Evolutionary conservation across 257 asterid genomes (phyloP).

Genomic region (Handroanthus guayacan): DNA sequence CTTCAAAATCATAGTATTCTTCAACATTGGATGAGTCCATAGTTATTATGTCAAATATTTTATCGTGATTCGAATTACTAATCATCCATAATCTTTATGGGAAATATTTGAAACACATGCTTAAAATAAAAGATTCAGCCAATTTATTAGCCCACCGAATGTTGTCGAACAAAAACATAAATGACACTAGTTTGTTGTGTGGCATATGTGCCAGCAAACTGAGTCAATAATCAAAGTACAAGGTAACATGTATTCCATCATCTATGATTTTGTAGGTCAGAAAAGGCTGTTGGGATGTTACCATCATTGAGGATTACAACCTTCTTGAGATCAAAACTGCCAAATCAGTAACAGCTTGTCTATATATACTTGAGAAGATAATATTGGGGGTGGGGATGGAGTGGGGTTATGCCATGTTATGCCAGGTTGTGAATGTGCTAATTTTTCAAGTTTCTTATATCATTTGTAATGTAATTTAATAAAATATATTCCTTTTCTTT

Average conservation of each 20-base stretch:
- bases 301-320: conserved; percentile 28
- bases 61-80: no score
- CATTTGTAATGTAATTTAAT: conserved; percentile 1
- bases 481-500: not conserved
- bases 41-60: no score
- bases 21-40: no score
- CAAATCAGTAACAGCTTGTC: conserved; percentile 16
- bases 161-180: no score
- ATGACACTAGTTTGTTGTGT: no score
- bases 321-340: not conserved
- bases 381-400: conserved; percentile 27
- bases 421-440: conserved; percentile 49
- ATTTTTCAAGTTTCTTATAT: conserved; percentile 19
- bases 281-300: not conserved
- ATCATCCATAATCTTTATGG: no score
- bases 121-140: no score
- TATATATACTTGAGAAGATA: not conserved
- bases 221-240: not conserved
- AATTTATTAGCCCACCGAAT: no score
- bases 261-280: not conserved
- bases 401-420: conserved; percentile 39
- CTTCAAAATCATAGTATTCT: no score
- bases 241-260: no score
- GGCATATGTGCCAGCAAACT: no score
- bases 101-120: no score